Evolutionary conservation across 140 eudicot genomes (phyloP).

Genomic region (Erigeron philadelphicus): DNA sequence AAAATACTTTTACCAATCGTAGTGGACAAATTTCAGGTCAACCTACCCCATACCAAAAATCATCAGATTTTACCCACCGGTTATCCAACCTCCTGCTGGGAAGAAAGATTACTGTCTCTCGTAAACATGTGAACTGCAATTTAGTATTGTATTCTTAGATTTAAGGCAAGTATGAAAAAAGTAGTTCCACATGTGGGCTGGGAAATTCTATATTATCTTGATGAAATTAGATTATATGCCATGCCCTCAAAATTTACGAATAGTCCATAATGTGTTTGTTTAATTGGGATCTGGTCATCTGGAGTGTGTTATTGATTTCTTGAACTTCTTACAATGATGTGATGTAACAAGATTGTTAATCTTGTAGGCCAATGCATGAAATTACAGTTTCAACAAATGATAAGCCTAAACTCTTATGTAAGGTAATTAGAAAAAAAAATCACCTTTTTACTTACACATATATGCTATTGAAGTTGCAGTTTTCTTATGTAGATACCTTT

Average conservation of each 20-base stretch:
- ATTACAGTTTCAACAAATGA: slow-evolving; percentile 75
- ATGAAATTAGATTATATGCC: slow-evolving; percentile 5
- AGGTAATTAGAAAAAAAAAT: slow-evolving; percentile 37
- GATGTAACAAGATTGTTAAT: slow-evolving; percentile 22
- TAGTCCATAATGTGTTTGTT: slow-evolving; percentile 8
- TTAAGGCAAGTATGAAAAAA: slow-evolving; percentile 8
- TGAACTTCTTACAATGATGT: neutral
- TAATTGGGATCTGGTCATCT: neutral
- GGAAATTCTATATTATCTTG: slow-evolving; percentile 2
- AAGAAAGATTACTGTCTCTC: neutral
- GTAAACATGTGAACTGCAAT: neutral
- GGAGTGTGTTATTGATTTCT: neutral
- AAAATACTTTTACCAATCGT: neutral
- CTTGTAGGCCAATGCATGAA: slow-evolving; percentile 67
- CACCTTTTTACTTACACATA: slow-evolving; percentile 5
- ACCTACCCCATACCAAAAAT: neutral
- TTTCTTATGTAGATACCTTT: neutral
- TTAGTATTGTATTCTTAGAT: neutral
- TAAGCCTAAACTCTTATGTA: slow-evolving; percentile 75
- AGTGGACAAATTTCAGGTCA: neutral
- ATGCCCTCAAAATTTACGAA: neutral
- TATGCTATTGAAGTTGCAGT: neutral
- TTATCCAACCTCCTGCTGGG: slow-evolving; percentile 8
- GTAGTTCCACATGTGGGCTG: slow-evolving; percentile 13
- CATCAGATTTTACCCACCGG: neutral